Percentiles rank a stretch among this genome's conserved stretches.
Conservation (phyloP, 2,329 filamentous ascomycete species). For the Trichoderma hamatum region DNA sequence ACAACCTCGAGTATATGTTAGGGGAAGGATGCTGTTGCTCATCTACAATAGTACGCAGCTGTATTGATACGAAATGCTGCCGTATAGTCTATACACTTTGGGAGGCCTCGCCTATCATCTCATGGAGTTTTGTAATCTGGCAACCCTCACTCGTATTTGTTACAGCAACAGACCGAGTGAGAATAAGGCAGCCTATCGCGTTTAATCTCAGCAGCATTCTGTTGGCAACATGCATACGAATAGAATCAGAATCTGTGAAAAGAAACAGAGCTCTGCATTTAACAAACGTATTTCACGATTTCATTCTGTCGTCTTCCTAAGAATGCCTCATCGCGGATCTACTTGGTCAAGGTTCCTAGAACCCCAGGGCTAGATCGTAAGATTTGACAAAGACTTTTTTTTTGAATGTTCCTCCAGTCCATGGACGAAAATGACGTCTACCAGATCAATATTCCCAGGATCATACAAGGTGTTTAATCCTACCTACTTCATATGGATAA, state of each 20-base stretch:
- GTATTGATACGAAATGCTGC: not conserved
- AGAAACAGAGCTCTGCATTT: too few species aligned
- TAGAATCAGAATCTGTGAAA: not conserved
- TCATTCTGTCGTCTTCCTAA: too few species aligned
- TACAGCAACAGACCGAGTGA: not conserved
- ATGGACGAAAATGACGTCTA: conserved; percentile 20
- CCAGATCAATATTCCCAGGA: not conserved
- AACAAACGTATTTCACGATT: too few species aligned
- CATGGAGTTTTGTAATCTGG: conserved; percentile 18
- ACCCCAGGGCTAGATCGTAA: too few species aligned
- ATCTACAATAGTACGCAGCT: too few species aligned
- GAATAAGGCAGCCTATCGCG: not conserved
- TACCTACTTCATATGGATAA: not conserved
- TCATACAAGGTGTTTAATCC: conserved; percentile 21
- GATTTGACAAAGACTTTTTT: too few species aligned
- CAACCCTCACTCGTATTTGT: conserved; percentile 7
- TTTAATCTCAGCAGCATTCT: conserved; percentile 2
- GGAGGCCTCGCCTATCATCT: not conserved
- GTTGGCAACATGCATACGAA: conserved; percentile 15
- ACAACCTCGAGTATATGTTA: not conserved
- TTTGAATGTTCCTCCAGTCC: too few species aligned
- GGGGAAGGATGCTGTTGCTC: not conserved
- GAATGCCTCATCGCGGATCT: too few species aligned
- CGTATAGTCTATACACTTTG: conserved; percentile 3
- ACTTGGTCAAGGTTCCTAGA: too few species aligned